phyloP scores from a whole-genome alignment of 345 rosid genomes.

The Angophora floribunda region DNA sequence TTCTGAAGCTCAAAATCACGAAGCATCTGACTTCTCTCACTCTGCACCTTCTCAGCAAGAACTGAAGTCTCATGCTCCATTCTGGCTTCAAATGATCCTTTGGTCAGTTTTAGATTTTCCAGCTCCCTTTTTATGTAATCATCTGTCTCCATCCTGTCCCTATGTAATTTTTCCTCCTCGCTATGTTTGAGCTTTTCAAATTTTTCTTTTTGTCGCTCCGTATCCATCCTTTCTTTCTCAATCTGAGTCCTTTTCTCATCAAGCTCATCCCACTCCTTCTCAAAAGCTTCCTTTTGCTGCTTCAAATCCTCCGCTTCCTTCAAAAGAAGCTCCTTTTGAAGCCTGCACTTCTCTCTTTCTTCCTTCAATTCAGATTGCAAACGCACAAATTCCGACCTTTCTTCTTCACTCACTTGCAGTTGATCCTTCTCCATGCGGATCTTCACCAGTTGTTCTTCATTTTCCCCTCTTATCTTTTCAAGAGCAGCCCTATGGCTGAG shows the following conservation, averaged over 20 bases:
- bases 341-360: constrained; percentile 68
- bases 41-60: constrained; percentile 51
- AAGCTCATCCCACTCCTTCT: constrained; percentile 91
- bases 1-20: constrained; percentile 62
- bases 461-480: constrained; percentile 54
- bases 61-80: constrained; percentile 68
- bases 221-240: constrained; percentile 40
- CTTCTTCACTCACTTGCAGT: constrained; percentile 68
- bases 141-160: constrained; percentile 42
- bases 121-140: constrained; percentile 49
- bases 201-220: constrained; percentile 44
- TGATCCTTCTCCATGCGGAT: constrained; percentile 48
- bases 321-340: constrained; percentile 60
- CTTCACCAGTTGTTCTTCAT: constrained; percentile 55
- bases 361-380: constrained; percentile 74
- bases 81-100: constrained; percentile 51
- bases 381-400: constrained; percentile 57
- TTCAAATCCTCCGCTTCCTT: constrained; percentile 87
- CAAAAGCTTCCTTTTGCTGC: constrained; percentile 77
- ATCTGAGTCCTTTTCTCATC: constrained; percentile 65
- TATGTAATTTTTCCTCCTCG: constrained; percentile 70
- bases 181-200: constrained; percentile 44
- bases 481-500: constrained; percentile 46
- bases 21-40: constrained; percentile 64
- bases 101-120: constrained; percentile 62